Evolutionary conservation across 306 rosid species (phyloP), one percentile per base, ranked within the genome.

Genomic region (Comarum palustre): DNA sequence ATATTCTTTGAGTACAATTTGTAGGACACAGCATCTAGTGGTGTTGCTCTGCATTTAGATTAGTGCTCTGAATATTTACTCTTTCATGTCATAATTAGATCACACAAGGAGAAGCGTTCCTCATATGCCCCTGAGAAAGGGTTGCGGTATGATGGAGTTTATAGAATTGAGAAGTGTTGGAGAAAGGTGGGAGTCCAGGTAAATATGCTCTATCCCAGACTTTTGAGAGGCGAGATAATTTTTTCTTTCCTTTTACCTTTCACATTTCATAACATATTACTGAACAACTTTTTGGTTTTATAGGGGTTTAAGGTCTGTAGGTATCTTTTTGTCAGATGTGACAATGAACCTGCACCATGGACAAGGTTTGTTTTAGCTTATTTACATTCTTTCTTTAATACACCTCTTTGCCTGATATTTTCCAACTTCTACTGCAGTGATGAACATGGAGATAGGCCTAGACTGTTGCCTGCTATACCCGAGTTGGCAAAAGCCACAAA

Each of bases 81-180:
- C 25, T 71, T 41, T 36, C 29, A 42, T 54, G 29, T 34, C 24
- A 15, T 60, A 12, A 34, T 71, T 75, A 91, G 96, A 84, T 90
- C 96, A 1, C 87, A 81, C 73, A 93, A 90, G 82, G 96, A 90
- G 82, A 90, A 89, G 67, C 90, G 93, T 52, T 84, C 98, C 13
- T 45, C 90, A 0, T 93, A 93, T 86, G 90, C 97, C 13, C 98
- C 96, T 0, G 85, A 82, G 68, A 61, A 36, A 31, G 96, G 96
- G 2, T 63, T 93, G 55, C 84, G 97, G 22, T 93, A 93, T 74
- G 98, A 93, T 45, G 98, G 97, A 27, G 76, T 85, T 16, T 93
- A 93, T 22, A 82, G 96, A 76, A 87, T 90, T 51, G 98, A 93
- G 81, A 88, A 88, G 68, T 93, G 98, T 74, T 93, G 98, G 98